These are phyloP conservation scores for Talaromyces sp. DNA, from an alignment of 2,329 filamentous ascomycete species.

Conservation along the genomic window DNA sequence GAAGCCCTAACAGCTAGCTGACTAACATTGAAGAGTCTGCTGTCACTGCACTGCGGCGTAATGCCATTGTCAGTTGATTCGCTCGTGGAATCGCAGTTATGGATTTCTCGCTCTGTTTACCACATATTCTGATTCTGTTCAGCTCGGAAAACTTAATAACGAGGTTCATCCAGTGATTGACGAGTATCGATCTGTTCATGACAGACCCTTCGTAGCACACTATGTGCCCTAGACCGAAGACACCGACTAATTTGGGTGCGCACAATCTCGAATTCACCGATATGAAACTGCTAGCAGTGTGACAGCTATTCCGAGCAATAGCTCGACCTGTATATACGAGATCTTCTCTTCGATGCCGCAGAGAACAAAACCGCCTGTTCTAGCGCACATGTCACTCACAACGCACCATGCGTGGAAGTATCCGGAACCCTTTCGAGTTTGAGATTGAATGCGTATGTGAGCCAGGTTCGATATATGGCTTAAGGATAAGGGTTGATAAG, in stretches of 20 bases:
- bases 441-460: constrained; percentile 44
- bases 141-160: constrained; percentile 27
- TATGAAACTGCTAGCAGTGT: background rate
- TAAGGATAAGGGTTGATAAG: constrained; percentile 44
- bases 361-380: constrained; percentile 28
- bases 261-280: constrained; percentile 7
- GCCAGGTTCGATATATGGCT: constrained; percentile 44
- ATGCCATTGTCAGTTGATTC: constrained; percentile 41
- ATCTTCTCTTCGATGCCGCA: constrained; percentile 32
- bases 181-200: constrained; percentile 4
- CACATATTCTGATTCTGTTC: constrained; percentile 37
- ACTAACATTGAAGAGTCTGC: constrained; percentile 39
- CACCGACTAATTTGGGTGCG: constrained; percentile 45
- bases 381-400: constrained; percentile 31
- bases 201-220: constrained; percentile 30
- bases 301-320: constrained; percentile 38
- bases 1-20: constrained; percentile 39
- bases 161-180: too few species aligned
- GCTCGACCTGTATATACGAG: constrained; percentile 37
- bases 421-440: constrained; percentile 31
- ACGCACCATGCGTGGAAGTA: constrained; percentile 45
- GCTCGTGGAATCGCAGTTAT: constrained; percentile 33
- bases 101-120: constrained; percentile 41
- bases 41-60: constrained; percentile 41
- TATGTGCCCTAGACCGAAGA: constrained; percentile 33